Evolutionary conservation across 176 grass and related monocot genomes (phyloP), one percentile per base, ranked within the genome.

Genomic region (Stipa capillata): DNA sequence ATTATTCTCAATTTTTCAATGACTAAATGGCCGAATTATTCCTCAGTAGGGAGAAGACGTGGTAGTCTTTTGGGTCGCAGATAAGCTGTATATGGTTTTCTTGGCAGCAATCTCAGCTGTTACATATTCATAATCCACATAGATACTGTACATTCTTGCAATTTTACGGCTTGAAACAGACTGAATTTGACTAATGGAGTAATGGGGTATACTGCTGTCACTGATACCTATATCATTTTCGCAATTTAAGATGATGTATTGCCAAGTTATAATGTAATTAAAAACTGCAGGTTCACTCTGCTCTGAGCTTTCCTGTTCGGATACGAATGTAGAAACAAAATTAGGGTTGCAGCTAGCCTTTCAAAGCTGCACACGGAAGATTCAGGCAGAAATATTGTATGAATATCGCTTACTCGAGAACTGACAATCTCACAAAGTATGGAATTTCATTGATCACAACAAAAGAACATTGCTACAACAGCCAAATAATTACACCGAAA

Each of bases 1-100:
- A 56, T 65, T 84, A 81, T 75, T 52, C 34, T 8, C 40, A 84
- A 69, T 69, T 69, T 76, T 75, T 44, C 47, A 64, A 52, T 33
- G 60, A 50, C 62, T 36, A 36, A 59, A 57, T 69, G 7, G 40
- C 64, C 41, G 16, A 8, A 62, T 60, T 50, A 37, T 57, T 81
- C 18, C 66, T 81, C 65, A 20, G 41, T 25, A 61, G 57, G 39
- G 53, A 74, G 61, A 78, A 25, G 17, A 14, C 10, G 21, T 43
- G 55, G 15, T 67, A 51, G 59, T 51, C 7, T 28, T 72, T 62
- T 54, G 24, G 44, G 54, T 54, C n/a, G 36, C 53, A 64, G 42
- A 72, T 83, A 65, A 79, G 68, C 9, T 35, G 67, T 55, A 69
- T 42, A 73, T 72, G 20, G 18, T 40, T 42, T 78, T 76, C 34